Evolutionary conservation across 495 filamentous ascomycete genomes (phyloP).

Genomic region (Elaphomyces granulatus): DNA sequence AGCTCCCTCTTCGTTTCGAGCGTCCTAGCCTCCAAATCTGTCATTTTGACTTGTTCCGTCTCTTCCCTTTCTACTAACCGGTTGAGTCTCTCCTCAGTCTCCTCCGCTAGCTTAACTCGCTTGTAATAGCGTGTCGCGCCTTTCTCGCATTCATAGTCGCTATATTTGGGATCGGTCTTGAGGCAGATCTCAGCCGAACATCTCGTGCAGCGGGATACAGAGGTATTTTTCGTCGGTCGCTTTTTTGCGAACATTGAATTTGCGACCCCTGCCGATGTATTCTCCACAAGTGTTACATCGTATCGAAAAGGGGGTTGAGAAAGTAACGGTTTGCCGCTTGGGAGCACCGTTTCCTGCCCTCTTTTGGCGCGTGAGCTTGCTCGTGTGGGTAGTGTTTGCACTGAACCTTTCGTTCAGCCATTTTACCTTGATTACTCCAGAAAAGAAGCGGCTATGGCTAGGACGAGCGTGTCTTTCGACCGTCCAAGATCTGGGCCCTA

Average conservation of each 20-base stretch:
- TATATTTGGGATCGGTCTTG: slow-evolving; percentile 83
- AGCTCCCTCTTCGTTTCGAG: slow-evolving; percentile 92
- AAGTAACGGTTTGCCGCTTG: too few relatives aligned
- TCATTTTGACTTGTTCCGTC: slow-evolving; percentile 56
- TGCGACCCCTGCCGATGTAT: slow-evolving; percentile 92
- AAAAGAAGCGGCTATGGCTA: too few relatives aligned
- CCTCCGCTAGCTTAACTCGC: slow-evolving; percentile 39
- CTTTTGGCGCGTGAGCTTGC: too few relatives aligned
- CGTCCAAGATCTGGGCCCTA: too few relatives aligned
- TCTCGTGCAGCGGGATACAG: slow-evolving; percentile 71
- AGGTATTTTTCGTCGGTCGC: slow-evolving; percentile 87
- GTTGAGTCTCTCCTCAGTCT: slow-evolving; percentile 75
- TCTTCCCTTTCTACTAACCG: slow-evolving; percentile 47
- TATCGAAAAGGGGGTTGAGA: slow-evolving; percentile 94
- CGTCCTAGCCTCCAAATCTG: slow-evolving; percentile 67
- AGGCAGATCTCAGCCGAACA: slow-evolving; percentile 81
- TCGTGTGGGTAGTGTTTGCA: too few relatives aligned
- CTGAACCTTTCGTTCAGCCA: too few relatives aligned
- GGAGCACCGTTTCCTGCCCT: too few relatives aligned
- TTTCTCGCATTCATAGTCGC: slow-evolving; percentile 62
- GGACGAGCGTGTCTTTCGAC: too few relatives aligned
- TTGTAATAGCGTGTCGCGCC: slow-evolving; percentile 62
- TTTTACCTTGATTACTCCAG: too few relatives aligned
- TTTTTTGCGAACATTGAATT: slow-evolving; percentile 95
- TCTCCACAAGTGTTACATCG: slow-evolving; percentile 84